Percentiles rank a stretch among this genome's conserved stretches.
These are phyloP conservation scores for Xylaria sp. DNA, from an alignment of 495 filamentous ascomycete species.

Conservation along the genomic window DNA sequence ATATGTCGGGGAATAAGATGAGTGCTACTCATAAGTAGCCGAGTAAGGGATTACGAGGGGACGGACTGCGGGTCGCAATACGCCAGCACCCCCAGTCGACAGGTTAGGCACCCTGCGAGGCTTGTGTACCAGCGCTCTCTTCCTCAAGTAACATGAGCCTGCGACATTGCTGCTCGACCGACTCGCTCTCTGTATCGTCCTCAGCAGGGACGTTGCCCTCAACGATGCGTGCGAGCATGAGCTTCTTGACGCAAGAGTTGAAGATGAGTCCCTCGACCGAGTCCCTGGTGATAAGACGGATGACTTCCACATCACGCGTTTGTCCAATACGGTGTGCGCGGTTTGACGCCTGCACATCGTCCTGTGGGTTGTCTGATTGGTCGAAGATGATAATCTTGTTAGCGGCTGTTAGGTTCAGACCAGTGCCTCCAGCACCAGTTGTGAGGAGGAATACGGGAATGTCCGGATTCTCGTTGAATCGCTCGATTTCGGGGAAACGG, in stretches of 20 bases:
- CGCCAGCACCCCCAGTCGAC: neutral
- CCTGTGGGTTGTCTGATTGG: slow-evolving; percentile 93
- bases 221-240: slow-evolving; percentile 89
- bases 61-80: neutral
- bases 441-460: slow-evolving; percentile 93
- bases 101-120: neutral
- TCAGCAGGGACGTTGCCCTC: slow-evolving; percentile 43
- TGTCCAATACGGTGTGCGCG: slow-evolving; percentile 95
- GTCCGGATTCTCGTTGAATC: slow-evolving; percentile 74
- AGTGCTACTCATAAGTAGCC: neutral
- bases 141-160: slow-evolving; percentile 39
- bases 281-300: slow-evolving; percentile 76
- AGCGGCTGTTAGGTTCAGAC: slow-evolving; percentile 91
- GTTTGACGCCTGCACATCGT: slow-evolving; percentile 96
- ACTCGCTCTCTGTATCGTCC: slow-evolving; percentile 37
- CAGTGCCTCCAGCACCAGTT: slow-evolving; percentile 91
- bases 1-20: neutral
- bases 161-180: slow-evolving; percentile 40
- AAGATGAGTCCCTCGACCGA: slow-evolving; percentile 96
- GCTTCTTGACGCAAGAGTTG: slow-evolving; percentile 85
- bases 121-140: slow-evolving; percentile 13
- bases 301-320: slow-evolving; percentile 83
- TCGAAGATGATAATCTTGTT: slow-evolving; percentile 99
- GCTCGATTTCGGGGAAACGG: slow-evolving; percentile 85
- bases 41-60: neutral